A percentile compares a stretch with the other conserved stretches of the same genome.
These are phyloP conservation scores for Trifolium repens DNA, from an alignment of 306 rosid genomes.

Conservation along the genomic window DNA sequence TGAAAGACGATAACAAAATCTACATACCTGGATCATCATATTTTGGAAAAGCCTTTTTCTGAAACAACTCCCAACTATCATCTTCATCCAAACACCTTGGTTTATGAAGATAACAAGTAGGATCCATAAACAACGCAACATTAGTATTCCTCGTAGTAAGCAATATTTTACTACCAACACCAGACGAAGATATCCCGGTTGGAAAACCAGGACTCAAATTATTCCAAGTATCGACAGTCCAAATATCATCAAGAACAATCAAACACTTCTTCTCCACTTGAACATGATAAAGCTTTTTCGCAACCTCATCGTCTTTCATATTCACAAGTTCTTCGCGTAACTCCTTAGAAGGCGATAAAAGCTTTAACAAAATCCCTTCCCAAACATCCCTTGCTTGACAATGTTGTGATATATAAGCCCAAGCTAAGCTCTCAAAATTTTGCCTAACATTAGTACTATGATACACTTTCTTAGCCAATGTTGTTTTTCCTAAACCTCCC, in stretches of 20 bases:
- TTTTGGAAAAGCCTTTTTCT: constrained; percentile 51
- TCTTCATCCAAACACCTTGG: constrained; percentile 43
- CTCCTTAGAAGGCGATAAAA: constrained; percentile 46
- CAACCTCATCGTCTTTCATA: constrained; percentile 50
- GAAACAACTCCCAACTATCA: constrained; percentile 56
- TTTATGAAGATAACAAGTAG: constrained; percentile 45
- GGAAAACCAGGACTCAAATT: constrained; percentile 51
- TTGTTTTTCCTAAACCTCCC: constrained; percentile 73
- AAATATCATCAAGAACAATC: constrained; percentile 69
- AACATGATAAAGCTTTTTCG: constrained; percentile 47
- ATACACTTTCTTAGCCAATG: constrained; percentile 58
- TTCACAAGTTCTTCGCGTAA: constrained; percentile 40
- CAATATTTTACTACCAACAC: constrained; percentile 53
- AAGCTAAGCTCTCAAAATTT: constrained; percentile 51
- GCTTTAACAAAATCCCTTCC: constrained; percentile 49
- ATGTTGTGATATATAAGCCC: constrained; percentile 66
- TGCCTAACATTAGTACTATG: constrained; percentile 43
- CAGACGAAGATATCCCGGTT: constrained; percentile 33
- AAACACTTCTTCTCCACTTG: constrained; percentile 54
- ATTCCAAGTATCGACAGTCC: constrained; percentile 54
- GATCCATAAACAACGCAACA: constrained; percentile 45
- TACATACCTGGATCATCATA: constrained; percentile 48
- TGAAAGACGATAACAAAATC: neutral
- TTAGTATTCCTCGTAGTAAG: constrained; percentile 53
- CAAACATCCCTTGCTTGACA: constrained; percentile 62